Base-by-base conservation (phyloP, 2,329 filamentous ascomycete species). In the Colletotrichum orbiculare region DNA sequence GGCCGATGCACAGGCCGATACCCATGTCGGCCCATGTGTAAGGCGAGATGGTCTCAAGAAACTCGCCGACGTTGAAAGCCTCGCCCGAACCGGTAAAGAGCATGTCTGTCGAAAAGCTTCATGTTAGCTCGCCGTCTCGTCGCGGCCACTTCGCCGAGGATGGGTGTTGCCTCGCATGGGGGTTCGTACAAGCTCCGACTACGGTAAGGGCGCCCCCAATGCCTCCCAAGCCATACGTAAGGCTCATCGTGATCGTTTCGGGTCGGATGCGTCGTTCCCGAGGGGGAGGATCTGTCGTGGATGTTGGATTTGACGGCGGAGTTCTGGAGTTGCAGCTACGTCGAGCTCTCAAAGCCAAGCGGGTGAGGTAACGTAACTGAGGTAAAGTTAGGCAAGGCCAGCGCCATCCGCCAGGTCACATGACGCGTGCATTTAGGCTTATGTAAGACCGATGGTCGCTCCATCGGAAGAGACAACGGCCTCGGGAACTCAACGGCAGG, bases 21-120 rank as follows among this genome's bases (percentile, higher is more conserved):
- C 96, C 96, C 60, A 96, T 79, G 77, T 89, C 90, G 67, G 95
- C 96, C 94, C 94, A 99, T 52, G 91, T 92, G 76, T 95, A 97
- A 25, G 96, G 96, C 62, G 96, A 98, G 72, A 98, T 88, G 68
- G 91, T 90, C 81, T 97, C 94, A 79, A 99, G 89, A 78, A 98
- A 98, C 77, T 90, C 90, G 78, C 96, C 96, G 79, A 98, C 93
- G 82, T 99, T 97, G 83, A 99, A 99, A 66, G 91, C 85, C 85
- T 99, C 95, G 76, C 96, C 96, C 78, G 92, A 94, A 76, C 93
- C 94, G 75, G 96, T 96, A 78, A 99, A 97, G 78, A 99, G 93
- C 93, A 99, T 96, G 82, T 99, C 96, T 99, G 69, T 64, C 71
- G 70, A 45, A 67, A 9, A 49, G 33, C 12, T 12, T 37, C 10